Conservation (phyloP, 208 protist genomes). For the Crithidia acanthocephali region DNA sequence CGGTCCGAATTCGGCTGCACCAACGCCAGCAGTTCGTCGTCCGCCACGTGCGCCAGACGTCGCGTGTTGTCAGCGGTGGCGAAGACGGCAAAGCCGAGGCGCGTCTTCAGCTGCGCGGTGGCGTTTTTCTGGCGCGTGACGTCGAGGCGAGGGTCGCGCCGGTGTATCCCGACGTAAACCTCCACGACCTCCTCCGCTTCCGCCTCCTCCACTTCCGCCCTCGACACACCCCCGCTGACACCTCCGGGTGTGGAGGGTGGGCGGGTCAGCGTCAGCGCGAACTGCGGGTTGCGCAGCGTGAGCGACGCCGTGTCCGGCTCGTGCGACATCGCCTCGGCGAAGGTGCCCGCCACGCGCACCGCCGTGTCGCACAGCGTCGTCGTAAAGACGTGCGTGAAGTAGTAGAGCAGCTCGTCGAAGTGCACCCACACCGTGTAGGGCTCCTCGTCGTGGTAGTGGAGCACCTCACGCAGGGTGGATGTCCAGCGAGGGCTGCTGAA, state of each 20-base stretch:
- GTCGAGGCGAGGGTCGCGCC: slow-evolving; percentile 67
- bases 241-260: not conserved
- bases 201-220: not conserved
- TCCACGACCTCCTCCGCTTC: slow-evolving; percentile 20
- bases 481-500: slow-evolving; percentile 51
- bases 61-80: slow-evolving; percentile 58
- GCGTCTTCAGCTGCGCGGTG: slow-evolving; percentile 49
- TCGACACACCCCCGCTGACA: too few relatives aligned
- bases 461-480: slow-evolving; percentile 37
- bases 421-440: slow-evolving; percentile 70
- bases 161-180: slow-evolving; percentile 74
- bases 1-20: slow-evolving; percentile 24
- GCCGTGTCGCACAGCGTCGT: slow-evolving; percentile 39
- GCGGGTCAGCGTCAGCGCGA: slow-evolving; percentile 32
- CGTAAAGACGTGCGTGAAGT: slow-evolving; percentile 81
- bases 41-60: slow-evolving; percentile 43
- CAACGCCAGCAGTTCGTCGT: slow-evolving; percentile 41
- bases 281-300: slow-evolving; percentile 55
- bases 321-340: slow-evolving; percentile 29
- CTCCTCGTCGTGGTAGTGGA: slow-evolving; percentile 18
- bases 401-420: slow-evolving; percentile 87
- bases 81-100: slow-evolving; percentile 68
- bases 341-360: slow-evolving; percentile 35
- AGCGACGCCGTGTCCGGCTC: slow-evolving; percentile 20
- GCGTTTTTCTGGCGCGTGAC: slow-evolving; percentile 57